phyloP scores from a whole-genome alignment of 495 filamentous ascomycete species.

The Xylaria sp. region DNA sequence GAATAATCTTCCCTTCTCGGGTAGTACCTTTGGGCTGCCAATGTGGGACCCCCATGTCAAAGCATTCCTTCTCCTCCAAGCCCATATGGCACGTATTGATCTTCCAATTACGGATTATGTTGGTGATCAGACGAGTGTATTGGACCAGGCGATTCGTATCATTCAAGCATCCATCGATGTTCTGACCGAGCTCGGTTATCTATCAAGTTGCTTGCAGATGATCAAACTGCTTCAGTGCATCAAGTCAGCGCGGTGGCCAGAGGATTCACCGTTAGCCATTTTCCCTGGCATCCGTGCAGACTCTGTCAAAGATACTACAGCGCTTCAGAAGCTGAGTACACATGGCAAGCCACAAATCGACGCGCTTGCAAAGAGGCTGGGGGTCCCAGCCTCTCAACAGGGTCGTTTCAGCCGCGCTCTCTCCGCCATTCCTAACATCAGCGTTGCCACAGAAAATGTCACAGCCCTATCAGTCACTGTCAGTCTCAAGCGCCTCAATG shows the following conservation, averaged over 20 bases:
- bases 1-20: slow-evolving; percentile 71
- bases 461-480: slow-evolving; percentile 69
- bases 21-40: slow-evolving; percentile 65
- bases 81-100: slow-evolving; percentile 89
- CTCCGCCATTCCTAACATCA: slow-evolving; percentile 69
- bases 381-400: slow-evolving; percentile 41
- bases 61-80: slow-evolving; percentile 90
- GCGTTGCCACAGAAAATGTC: slow-evolving; percentile 65
- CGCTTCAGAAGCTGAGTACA: slow-evolving; percentile 45
- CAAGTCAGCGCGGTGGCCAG: slow-evolving; percentile 91
- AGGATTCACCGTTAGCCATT: slow-evolving; percentile 78
- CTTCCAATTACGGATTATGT: slow-evolving; percentile 97
- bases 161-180: slow-evolving; percentile 91
- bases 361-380: slow-evolving; percentile 49
- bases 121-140: slow-evolving; percentile 81
- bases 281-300: slow-evolving; percentile 74
- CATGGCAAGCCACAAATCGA: slow-evolving; percentile 51
- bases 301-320: slow-evolving; percentile 42
- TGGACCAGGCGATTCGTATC: slow-evolving; percentile 97
- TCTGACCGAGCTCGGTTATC: slow-evolving; percentile 86
- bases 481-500: slow-evolving; percentile 70
- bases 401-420: slow-evolving; percentile 64
- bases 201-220: slow-evolving; percentile 75
- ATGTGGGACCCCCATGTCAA: slow-evolving; percentile 99
- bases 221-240: slow-evolving; percentile 88